These are phyloP conservation scores for Hypomontagnella submonticulosa DNA, from an alignment of 495 filamentous ascomycete species.

Conservation along the genomic window DNA sequence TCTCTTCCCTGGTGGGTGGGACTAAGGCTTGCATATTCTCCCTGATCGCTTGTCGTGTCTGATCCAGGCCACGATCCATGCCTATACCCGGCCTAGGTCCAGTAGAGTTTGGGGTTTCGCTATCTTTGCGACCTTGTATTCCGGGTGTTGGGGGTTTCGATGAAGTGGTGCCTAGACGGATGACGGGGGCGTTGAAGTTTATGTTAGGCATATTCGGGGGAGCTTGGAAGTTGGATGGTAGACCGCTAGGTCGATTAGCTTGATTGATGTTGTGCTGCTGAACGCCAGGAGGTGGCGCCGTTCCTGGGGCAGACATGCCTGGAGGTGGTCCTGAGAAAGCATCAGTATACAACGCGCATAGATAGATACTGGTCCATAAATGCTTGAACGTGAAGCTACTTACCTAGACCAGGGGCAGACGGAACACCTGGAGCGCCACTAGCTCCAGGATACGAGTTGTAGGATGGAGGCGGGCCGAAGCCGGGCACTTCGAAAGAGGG, in stretches of 20 bases:
- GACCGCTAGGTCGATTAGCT: constrained; percentile 78
- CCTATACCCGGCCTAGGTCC: constrained; percentile 77
- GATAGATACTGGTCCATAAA: constrained; percentile 8
- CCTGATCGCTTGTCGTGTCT: constrained; percentile 73
- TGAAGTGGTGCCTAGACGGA: constrained; percentile 81
- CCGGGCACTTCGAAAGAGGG: constrained; percentile 53
- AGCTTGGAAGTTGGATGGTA: constrained; percentile 87
- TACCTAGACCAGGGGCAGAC: constrained; percentile 89
- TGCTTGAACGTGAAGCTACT: constrained; percentile 46
- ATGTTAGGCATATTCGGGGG: constrained; percentile 95
- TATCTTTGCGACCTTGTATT: constrained; percentile 51
- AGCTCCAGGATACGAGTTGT: constrained; percentile 75
- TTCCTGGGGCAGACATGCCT: constrained; percentile 84
- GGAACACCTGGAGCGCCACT: constrained; percentile 70
- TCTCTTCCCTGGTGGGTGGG: constrained; percentile 89
- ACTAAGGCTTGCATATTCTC: constrained; percentile 82
- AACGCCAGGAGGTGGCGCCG: constrained; percentile 80
- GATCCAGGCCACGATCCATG: constrained; percentile 69
- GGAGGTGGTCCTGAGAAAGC: constrained; percentile 66
- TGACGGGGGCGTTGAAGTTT: constrained; percentile 97
- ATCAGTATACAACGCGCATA: constrained; percentile 23
- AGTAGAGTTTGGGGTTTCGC: constrained; percentile 53
- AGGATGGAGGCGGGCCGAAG: constrained; percentile 79
- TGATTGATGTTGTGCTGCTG: constrained; percentile 74
- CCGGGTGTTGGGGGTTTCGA: constrained; percentile 70